A percentile compares a stretch with the other conserved stretches of the same genome.
Evolutionary conservation across 148 eudicot genomes (phyloP).

Genomic region (Nyssa sinensis): DNA sequence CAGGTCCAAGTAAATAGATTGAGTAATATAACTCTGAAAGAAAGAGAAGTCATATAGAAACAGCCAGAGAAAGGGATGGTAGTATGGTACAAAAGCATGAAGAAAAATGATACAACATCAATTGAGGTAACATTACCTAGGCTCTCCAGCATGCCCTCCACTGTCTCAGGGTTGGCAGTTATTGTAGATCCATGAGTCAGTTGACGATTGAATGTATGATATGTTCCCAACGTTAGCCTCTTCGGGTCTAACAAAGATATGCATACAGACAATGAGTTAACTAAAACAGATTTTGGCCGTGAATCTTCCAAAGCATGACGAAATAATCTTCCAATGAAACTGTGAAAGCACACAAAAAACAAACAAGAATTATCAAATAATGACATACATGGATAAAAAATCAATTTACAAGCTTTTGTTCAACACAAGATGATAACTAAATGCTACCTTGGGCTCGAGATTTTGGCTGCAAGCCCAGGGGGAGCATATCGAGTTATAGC

Average conservation of each 20-base stretch:
- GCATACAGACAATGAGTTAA: slow-evolving; percentile 79
- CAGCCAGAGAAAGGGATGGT: not conserved
- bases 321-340: slow-evolving; percentile 83
- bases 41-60: not conserved
- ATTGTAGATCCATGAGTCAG: slow-evolving; percentile 55
- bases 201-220: slow-evolving; percentile 70
- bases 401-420: not conserved
- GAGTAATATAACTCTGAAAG: not conserved
- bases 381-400: slow-evolving; percentile 1
- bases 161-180: slow-evolving; percentile 71
- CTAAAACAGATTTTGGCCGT: slow-evolving; percentile 88
- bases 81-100: not conserved
- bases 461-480: slow-evolving; percentile 73
- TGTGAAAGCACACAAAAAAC: slow-evolving; percentile 28
- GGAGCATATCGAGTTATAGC: slow-evolving; percentile 88
- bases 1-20: not conserved
- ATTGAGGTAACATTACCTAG: slow-evolving; percentile 49
- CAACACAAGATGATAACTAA: not conserved
- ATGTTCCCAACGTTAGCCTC: slow-evolving; percentile 67
- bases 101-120: not conserved
- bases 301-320: slow-evolving; percentile 87
- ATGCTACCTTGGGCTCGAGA: slow-evolving; percentile 83
- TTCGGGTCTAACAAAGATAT: slow-evolving; percentile 94
- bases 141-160: slow-evolving; percentile 85
- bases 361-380: slow-evolving; percentile 9